Evolutionary conservation across 2,329 filamentous ascomycete species (phyloP).

Genomic region (Alternaria rosae): DNA sequence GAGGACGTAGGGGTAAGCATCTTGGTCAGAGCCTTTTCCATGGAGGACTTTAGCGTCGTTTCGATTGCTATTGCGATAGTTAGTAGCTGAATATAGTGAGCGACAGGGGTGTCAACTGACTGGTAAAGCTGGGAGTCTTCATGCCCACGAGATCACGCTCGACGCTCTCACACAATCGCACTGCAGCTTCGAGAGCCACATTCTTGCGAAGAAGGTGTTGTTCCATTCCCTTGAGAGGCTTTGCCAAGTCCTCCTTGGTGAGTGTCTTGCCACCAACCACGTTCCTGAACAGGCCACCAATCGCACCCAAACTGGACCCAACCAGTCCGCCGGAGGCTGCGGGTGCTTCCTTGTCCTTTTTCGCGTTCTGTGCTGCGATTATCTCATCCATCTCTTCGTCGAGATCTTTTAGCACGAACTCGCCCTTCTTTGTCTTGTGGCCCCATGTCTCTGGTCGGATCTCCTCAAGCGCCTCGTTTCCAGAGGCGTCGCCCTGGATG

Average conservation of each 20-base stretch:
- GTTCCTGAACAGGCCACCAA: slow-evolving; percentile 90
- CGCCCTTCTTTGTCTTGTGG: slow-evolving; percentile 81
- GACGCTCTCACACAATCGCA: slow-evolving; percentile 89
- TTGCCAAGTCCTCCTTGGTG: slow-evolving; percentile 86
- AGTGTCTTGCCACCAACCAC: slow-evolving; percentile 93
- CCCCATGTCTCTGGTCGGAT: slow-evolving; percentile 86
- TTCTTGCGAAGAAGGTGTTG: slow-evolving; percentile 95
- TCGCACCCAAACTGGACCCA: slow-evolving; percentile 79
- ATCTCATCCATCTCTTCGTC: slow-evolving; percentile 94
- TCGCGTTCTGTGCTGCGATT: slow-evolving; percentile 77
- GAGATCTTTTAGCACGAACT: slow-evolving; percentile 92
- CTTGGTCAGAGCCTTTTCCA: slow-evolving; percentile 90
- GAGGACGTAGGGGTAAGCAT: slow-evolving; percentile 96
- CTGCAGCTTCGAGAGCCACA: slow-evolving; percentile 90
- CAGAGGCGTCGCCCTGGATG: slow-evolving; percentile 58
- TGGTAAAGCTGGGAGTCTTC: slow-evolving; percentile 92
- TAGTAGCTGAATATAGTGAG: slow-evolving; percentile 9
- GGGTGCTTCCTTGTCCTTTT: slow-evolving; percentile 39
- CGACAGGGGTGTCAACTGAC: slow-evolving; percentile 38
- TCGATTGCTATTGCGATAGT: slow-evolving; percentile 66
- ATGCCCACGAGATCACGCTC: slow-evolving; percentile 88
- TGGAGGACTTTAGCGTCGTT: slow-evolving; percentile 80
- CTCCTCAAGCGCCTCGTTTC: slow-evolving; percentile 70
- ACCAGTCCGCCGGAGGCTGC: slow-evolving; percentile 67
- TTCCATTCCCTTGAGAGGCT: slow-evolving; percentile 94